phyloP scores from a whole-genome alignment of 202 grass and related monocot species.

The Brachypodium distachyon region DNA sequence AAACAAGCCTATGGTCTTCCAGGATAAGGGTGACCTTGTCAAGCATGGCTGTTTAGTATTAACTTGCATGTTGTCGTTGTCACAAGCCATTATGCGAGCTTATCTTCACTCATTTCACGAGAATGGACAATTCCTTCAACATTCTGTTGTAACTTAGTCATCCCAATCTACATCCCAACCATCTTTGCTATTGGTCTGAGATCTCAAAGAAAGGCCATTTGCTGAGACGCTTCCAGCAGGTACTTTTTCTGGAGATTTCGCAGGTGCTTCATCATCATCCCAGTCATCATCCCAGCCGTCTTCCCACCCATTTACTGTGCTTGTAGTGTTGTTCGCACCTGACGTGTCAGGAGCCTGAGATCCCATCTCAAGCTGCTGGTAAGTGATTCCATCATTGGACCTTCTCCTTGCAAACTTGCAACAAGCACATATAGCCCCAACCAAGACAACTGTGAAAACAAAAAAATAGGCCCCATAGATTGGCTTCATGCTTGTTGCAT shows the following conservation, averaged over 20 bases:
- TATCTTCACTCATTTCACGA: not conserved
- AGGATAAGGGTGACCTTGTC: not conserved
- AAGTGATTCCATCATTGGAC: constrained; percentile 21
- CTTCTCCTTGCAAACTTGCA: constrained; percentile 63
- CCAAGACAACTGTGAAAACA: constrained; percentile 50
- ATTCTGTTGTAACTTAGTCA: constrained; percentile 40
- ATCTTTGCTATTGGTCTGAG: constrained; percentile 53
- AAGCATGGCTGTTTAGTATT: not conserved
- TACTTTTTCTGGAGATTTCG: constrained; percentile 36
- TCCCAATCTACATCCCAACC: constrained; percentile 97
- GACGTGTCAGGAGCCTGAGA: constrained; percentile 27
- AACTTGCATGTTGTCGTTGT: not conserved
- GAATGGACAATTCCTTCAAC: not conserved
- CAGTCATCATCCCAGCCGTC: constrained; percentile 90
- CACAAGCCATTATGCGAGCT: not conserved
- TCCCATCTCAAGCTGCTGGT: constrained; percentile 94
- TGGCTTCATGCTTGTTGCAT: constrained; percentile 53
- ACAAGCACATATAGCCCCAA: constrained; percentile 44
- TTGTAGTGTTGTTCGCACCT: constrained; percentile 28
- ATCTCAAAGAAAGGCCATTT: constrained; percentile 61
- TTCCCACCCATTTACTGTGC: constrained; percentile 63
- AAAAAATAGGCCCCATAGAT: constrained; percentile 71
- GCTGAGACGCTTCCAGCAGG: constrained; percentile 32
- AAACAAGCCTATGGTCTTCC: not conserved
- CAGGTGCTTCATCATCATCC: constrained; percentile 79